These are phyloP conservation scores for Fimicolochytrium jonesii DNA, from an alignment of 192 early-diverging fungal species.

Conservation along the genomic window DNA sequence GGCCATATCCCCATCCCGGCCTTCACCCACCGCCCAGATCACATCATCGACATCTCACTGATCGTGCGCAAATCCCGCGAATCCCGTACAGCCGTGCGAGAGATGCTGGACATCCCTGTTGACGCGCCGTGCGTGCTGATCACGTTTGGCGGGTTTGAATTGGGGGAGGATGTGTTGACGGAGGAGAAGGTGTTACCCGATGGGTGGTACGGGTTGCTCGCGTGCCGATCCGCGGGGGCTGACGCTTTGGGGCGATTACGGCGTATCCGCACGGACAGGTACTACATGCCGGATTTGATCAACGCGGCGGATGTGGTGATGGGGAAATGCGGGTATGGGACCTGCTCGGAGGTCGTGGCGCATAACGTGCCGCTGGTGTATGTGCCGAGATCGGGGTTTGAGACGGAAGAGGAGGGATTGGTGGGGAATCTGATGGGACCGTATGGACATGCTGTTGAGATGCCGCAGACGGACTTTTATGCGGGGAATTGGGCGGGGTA, in stretches of 20 bases:
- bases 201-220: constrained; percentile 42
- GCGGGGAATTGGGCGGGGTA: constrained; percentile 26
- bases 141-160: constrained; percentile 46
- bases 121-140: constrained; percentile 38
- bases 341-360: constrained; percentile 49
- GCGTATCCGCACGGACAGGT: constrained; percentile 11
- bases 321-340: constrained; percentile 53
- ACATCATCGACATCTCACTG: constrained; percentile 26
- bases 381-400: constrained; percentile 47
- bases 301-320: constrained; percentile 44
- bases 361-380: constrained; percentile 45
- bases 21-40: constrained; percentile 20
- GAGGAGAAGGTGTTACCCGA: constrained; percentile 29
- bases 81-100: constrained; percentile 20
- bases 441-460: constrained; percentile 39
- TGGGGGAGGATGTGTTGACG: neutral
- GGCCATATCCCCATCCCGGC: constrained; percentile 40
- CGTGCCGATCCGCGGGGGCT: neutral
- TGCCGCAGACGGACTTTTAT: constrained; percentile 36
- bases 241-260: constrained; percentile 7
- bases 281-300: constrained; percentile 47
- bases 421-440: constrained; percentile 39
- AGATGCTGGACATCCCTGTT: constrained; percentile 32
- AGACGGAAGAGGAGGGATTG: constrained; percentile 45
- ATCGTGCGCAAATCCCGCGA: constrained; percentile 33